phyloP scores from a whole-genome alignment of 345 rosid species.

The Heritiera fomes region DNA sequence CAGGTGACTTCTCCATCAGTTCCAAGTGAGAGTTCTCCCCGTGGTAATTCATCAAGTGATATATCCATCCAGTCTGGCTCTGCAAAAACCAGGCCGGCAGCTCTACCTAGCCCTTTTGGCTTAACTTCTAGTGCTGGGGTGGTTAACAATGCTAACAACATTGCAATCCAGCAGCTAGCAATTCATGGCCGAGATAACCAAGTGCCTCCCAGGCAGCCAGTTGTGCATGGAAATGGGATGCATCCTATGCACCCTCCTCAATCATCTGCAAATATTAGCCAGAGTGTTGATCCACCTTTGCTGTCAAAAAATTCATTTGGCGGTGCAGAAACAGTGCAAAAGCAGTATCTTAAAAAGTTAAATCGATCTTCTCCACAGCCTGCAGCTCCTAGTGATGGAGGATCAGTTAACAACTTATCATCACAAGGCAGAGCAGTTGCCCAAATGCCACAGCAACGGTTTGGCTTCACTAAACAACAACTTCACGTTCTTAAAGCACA shows the following conservation, averaged over 20 bases:
- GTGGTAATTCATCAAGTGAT: slow-evolving; percentile 76
- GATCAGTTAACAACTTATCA: slow-evolving; percentile 37
- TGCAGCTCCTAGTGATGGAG: slow-evolving; percentile 51
- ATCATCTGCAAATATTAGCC: slow-evolving; percentile 53
- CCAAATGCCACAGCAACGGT: slow-evolving; percentile 54
- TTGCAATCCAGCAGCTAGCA: slow-evolving; percentile 58
- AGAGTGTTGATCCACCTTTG: slow-evolving; percentile 54
- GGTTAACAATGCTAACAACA: slow-evolving; percentile 42
- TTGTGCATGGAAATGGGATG: slow-evolving; percentile 62
- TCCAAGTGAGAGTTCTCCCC: slow-evolving; percentile 72
- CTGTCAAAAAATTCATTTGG: slow-evolving; percentile 47
- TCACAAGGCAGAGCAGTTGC: slow-evolving; percentile 56
- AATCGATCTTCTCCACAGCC: slow-evolving; percentile 61
- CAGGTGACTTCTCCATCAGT: slow-evolving; percentile 69
- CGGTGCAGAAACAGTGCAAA: slow-evolving; percentile 57
- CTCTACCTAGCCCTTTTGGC: slow-evolving; percentile 53
- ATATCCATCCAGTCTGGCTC: slow-evolving; percentile 77
- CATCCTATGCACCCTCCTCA: slow-evolving; percentile 70
- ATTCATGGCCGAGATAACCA: slow-evolving; percentile 69
- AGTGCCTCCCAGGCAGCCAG: slow-evolving; percentile 54
- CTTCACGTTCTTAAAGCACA: slow-evolving; percentile 98
- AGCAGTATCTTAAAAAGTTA: slow-evolving; percentile 63
- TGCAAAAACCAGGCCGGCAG: slow-evolving; percentile 57
- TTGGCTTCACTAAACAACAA: slow-evolving; percentile 90
- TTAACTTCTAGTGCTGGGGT: slow-evolving; percentile 54